Evolutionary conservation across 306 rosid species (phyloP).

Genomic region (Vicia faba): DNA sequence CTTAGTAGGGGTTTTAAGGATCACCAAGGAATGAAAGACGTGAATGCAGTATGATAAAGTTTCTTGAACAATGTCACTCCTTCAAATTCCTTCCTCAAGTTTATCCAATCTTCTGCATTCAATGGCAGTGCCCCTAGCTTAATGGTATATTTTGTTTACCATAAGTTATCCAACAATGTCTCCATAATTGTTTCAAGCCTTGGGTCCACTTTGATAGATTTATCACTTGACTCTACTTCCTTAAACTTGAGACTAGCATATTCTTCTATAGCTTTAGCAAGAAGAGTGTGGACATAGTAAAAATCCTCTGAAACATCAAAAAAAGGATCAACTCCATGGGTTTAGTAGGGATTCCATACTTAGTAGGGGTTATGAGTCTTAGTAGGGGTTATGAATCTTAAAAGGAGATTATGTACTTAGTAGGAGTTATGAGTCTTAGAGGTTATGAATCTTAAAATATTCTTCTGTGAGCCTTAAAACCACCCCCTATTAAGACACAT

Average conservation of each 20-base stretch:
- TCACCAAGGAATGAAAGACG: slow-evolving; percentile 88
- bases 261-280: slow-evolving; percentile 97
- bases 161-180: slow-evolving; percentile 95
- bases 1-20: too few relatives aligned
- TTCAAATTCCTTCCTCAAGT: slow-evolving; percentile 93
- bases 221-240: slow-evolving; percentile 73
- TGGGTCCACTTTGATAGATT: slow-evolving; percentile 66
- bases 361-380: too few relatives aligned
- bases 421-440: too few relatives aligned
- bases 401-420: too few relatives aligned
- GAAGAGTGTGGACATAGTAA: slow-evolving; percentile 92
- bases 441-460: too few relatives aligned
- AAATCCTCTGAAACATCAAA: slow-evolving; percentile 93
- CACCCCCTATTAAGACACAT: too few relatives aligned
- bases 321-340: slow-evolving; percentile 91
- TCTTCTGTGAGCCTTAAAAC: too few relatives aligned
- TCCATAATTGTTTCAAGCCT: slow-evolving; percentile 95
- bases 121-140: slow-evolving; percentile 96
- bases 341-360: too few relatives aligned
- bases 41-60: slow-evolving; percentile 85
- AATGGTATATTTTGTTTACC: slow-evolving; percentile 84
- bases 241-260: slow-evolving; percentile 81
- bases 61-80: slow-evolving; percentile 89
- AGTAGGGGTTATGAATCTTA: too few relatives aligned
- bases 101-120: slow-evolving; percentile 98